A percentile compares a stretch with the other conserved stretches of the same genome.
phyloP scores from a whole-genome alignment of 306 rosid species.

The Comarum palustre region DNA sequence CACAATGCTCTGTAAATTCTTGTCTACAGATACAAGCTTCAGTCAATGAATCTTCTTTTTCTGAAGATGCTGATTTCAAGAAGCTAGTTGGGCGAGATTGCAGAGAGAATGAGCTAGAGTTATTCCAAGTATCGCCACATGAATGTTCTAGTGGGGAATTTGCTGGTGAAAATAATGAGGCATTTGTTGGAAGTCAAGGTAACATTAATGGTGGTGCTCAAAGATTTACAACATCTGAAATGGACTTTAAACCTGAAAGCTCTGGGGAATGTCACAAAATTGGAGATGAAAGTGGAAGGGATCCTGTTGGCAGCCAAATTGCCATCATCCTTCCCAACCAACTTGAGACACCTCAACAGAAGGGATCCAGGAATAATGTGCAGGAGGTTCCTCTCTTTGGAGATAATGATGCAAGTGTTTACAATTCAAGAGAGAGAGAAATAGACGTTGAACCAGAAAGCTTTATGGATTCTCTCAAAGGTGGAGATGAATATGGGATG shows the following conservation, averaged over 20 bases:
- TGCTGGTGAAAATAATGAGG: conserved; percentile 18
- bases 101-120: conserved; percentile 28
- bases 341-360: conserved; percentile 6
- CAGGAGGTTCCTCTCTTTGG: background rate
- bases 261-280: conserved; percentile 1
- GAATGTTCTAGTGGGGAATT: conserved; percentile 22
- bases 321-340: conserved; percentile 13
- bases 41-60: conserved; percentile 22
- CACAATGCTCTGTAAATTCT: conserved; percentile 9
- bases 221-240: conserved; percentile 8
- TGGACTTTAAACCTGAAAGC: conserved; percentile 21
- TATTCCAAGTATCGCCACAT: conserved; percentile 9
- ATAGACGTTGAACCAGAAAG: conserved; percentile 21
- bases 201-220: conserved; percentile 18
- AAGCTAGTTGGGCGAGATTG: conserved; percentile 52
- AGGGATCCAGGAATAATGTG: background rate
- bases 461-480: background rate
- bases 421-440: background rate
- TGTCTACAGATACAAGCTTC: background rate
- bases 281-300: conserved; percentile 25
- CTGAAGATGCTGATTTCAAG: conserved; percentile 20
- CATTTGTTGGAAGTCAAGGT: conserved; percentile 22
- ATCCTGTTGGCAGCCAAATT: conserved; percentile 20
- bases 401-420: background rate
- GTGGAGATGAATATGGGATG: conserved; percentile 23